Evolutionary conservation across 306 rosid species (phyloP).

Genomic region (Glycyrrhiza uralensis): DNA sequence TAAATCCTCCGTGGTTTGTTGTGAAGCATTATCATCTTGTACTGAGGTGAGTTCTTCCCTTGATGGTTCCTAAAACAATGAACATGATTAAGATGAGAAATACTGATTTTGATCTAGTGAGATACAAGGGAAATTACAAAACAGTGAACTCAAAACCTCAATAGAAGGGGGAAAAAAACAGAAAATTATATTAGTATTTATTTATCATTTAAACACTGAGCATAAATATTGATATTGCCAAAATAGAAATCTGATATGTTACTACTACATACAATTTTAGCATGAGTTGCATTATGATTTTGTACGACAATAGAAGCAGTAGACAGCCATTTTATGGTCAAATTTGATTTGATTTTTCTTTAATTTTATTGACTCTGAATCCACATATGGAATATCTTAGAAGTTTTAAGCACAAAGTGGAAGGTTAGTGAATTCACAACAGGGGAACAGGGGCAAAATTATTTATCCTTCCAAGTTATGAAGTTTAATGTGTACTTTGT

Average conservation of each 20-base stretch:
- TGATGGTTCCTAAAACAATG: conserved; percentile 52
- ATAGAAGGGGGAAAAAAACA: not conserved
- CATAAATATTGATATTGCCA: not conserved
- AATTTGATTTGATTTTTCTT: not conserved
- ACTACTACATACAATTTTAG: not conserved
- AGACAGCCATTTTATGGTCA: not conserved
- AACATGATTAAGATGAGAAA: conserved; percentile 26
- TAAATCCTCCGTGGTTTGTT: conserved; percentile 41
- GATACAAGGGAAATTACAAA: not conserved
- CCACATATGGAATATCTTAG: not conserved
- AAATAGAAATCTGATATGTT: not conserved
- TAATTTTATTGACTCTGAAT: not conserved
- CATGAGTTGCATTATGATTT: not conserved
- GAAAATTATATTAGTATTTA: not conserved
- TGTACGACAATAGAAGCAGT: not conserved
- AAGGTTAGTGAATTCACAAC: not conserved
- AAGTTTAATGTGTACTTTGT: not conserved
- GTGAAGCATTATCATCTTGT: conserved; percentile 35
- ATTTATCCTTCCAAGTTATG: conserved; percentile 8
- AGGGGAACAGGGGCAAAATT: not conserved
- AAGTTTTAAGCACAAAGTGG: not conserved
- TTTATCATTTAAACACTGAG: not conserved
- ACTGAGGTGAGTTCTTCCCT: conserved; percentile 34
- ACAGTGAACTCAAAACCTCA: not conserved
- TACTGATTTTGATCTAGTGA: not conserved